Evolutionary conservation across 108 stramenopile genomes (phyloP).

Genomic region (Cafeteria roenbergensis): DNA sequence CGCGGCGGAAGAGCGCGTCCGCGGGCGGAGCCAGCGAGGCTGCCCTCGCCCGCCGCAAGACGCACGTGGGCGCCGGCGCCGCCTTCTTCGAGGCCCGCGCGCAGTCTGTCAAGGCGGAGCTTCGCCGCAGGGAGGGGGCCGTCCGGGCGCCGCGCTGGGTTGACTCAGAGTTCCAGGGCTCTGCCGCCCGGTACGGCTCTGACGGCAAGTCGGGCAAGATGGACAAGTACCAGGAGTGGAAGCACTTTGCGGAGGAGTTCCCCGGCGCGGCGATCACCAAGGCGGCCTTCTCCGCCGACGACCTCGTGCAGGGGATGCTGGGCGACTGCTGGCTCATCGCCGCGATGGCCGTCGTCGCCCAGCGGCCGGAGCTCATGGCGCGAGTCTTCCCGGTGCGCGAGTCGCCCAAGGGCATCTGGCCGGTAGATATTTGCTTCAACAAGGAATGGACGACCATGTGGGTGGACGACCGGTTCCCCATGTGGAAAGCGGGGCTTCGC

Average conservation of each 20-base stretch:
- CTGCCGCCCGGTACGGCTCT: neutral
- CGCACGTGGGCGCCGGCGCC: too few relatives aligned
- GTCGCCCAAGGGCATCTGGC: neutral
- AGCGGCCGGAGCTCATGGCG: constrained; percentile 1
- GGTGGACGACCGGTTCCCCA: constrained; percentile 16
- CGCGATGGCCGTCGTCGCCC: constrained; percentile 11
- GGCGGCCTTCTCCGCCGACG: constrained; percentile 2
- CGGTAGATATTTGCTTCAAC: constrained; percentile 9
- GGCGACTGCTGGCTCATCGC: constrained; percentile 19
- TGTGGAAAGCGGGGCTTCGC: too few relatives aligned
- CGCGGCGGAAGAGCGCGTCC: too few relatives aligned
- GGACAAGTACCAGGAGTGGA: neutral
- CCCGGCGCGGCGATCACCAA: neutral
- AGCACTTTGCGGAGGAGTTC: neutral
- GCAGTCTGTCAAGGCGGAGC: neutral
- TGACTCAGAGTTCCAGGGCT: neutral
- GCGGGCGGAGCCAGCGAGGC: too few relatives aligned
- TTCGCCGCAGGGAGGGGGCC: neutral
- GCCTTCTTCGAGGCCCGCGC: neutral
- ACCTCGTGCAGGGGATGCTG: constrained; percentile 10
- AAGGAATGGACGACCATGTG: constrained; percentile 8
- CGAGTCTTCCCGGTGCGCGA: constrained; percentile 2
- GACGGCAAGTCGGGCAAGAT: neutral
- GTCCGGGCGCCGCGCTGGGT: neutral
- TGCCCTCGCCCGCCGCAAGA: too few relatives aligned